These are phyloP conservation scores for Aspergillus sp. DNA, from an alignment of 2,329 filamentous ascomycete species.

Conservation along the genomic window DNA sequence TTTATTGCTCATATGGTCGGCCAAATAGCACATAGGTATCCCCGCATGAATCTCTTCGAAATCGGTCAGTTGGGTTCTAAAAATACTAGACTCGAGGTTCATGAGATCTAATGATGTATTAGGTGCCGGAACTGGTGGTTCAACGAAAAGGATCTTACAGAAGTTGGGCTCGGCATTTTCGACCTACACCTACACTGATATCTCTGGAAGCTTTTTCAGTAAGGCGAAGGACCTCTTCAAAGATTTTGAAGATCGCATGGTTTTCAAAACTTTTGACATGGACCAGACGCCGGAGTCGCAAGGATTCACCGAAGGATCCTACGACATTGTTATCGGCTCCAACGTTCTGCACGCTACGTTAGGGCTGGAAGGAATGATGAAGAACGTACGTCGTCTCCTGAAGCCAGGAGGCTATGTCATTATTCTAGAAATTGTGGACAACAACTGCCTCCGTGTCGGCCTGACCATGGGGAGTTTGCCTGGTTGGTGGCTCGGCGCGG, in stretches of 20 bases:
- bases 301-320: constrained; percentile 24
- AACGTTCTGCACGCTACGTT: constrained; percentile 35
- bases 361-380: constrained; percentile 16
- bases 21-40: constrained; percentile 2
- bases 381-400: constrained; percentile 31
- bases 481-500: constrained; percentile 6
- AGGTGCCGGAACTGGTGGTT: constrained; percentile 33
- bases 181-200: constrained; percentile 39
- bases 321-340: constrained; percentile 33
- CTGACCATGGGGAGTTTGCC: background rate
- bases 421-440: background rate
- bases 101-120: constrained; percentile 26
- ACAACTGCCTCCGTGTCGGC: background rate
- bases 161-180: constrained; percentile 18
- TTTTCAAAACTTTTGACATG: constrained; percentile 24
- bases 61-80: background rate
- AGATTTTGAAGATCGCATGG: constrained; percentile 14
- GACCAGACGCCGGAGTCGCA: constrained; percentile 25
- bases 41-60: constrained; percentile 2
- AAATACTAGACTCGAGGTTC: background rate
- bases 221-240: constrained; percentile 20
- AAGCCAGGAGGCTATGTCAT: constrained; percentile 3
- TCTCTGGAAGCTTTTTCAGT: constrained; percentile 35
- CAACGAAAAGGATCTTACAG: constrained; percentile 26
- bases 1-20: background rate